Evolutionary conservation across 192 early-diverging fungal species (phyloP).

Genomic region (Gryganskiella cystojenkinii): DNA sequence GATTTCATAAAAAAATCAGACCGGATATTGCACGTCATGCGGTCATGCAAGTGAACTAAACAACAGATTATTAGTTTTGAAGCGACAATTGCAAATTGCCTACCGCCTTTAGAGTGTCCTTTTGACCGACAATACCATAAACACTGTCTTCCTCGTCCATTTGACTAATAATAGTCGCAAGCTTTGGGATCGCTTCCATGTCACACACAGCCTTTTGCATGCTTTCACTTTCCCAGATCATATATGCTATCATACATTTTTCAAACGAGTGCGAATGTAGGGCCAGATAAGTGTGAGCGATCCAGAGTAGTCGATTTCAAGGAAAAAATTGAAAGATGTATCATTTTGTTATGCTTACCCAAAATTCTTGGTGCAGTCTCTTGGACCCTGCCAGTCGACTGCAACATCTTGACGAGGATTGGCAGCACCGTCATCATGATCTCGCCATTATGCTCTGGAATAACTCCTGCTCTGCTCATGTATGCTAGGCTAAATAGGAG

Average conservation of each 20-base stretch:
- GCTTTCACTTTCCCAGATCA: slow-evolving; percentile 76
- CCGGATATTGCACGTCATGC: not conserved
- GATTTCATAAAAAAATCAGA: not conserved
- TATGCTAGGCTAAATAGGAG: slow-evolving; percentile 64
- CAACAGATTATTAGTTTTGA: too few relatives aligned
- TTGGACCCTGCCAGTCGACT: slow-evolving; percentile 63
- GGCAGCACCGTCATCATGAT: slow-evolving; percentile 70
- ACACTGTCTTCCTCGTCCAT: slow-evolving; percentile 52
- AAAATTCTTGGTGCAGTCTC: slow-evolving; percentile 76
- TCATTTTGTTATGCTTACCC: slow-evolving; percentile 23
- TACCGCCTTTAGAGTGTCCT: slow-evolving; percentile 77
- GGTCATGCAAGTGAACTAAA: not conserved
- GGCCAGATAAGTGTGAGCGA: not conserved
- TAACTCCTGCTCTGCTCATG: slow-evolving; percentile 69
- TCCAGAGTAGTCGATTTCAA: not conserved
- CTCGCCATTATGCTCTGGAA: slow-evolving; percentile 62
- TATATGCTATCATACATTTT: too few relatives aligned
- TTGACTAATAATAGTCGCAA: slow-evolving; percentile 67
- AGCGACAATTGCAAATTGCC: too few relatives aligned
- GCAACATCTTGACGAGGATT: slow-evolving; percentile 75
- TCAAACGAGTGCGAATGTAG: too few relatives aligned
- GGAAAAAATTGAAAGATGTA: not conserved
- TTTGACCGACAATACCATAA: slow-evolving; percentile 57
- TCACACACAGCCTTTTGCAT: slow-evolving; percentile 83
- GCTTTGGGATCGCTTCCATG: slow-evolving; percentile 73